Percentiles rank a stretch among this genome's conserved stretches.
phyloP scores from a whole-genome alignment of 371 early-diverging fungal genomes.

The Apophysomyces trapeziformis region DNA sequence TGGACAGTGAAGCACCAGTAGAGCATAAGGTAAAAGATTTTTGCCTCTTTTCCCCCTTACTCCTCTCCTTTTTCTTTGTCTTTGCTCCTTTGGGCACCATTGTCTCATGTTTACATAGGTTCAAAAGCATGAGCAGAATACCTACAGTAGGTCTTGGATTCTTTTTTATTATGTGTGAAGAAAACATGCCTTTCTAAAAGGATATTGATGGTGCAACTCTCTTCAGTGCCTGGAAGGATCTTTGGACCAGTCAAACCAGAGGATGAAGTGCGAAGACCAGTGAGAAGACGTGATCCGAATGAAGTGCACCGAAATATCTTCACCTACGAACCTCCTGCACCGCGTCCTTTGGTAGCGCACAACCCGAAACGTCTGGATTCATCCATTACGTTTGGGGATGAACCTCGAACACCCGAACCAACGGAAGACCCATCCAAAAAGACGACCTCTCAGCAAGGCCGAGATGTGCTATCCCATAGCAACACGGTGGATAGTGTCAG shows the following conservation, averaged over 20 bases:
- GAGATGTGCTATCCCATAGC: not conserved
- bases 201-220: not conserved
- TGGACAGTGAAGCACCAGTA: slow-evolving; percentile 12
- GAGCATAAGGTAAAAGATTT: slow-evolving; percentile 7
- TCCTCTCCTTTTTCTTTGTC: too few relatives aligned
- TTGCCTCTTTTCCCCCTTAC: not conserved
- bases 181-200: too few relatives aligned
- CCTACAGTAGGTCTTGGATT: slow-evolving; percentile 3
- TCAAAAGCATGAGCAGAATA: slow-evolving; percentile 11
- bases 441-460: not conserved
- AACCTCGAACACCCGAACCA: slow-evolving; percentile 15
- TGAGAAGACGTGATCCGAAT: slow-evolving; percentile 29
- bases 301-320: slow-evolving; percentile 46
- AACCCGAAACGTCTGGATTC: slow-evolving; percentile 37
- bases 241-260: slow-evolving; percentile 49
- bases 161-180: not conserved
- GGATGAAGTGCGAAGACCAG: slow-evolving; percentile 36
- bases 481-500: slow-evolving; percentile 1
- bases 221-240: slow-evolving; percentile 37
- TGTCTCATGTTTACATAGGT: not conserved
- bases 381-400: slow-evolving; percentile 34
- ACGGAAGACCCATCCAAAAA: not conserved
- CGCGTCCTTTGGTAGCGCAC: slow-evolving; percentile 35
- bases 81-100: too few relatives aligned
- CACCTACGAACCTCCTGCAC: slow-evolving; percentile 42